A percentile compares a stretch with the other conserved stretches of the same genome.
Conservation (phyloP, 108 stramenopile species). For the Cyclotella baltica region DNA sequence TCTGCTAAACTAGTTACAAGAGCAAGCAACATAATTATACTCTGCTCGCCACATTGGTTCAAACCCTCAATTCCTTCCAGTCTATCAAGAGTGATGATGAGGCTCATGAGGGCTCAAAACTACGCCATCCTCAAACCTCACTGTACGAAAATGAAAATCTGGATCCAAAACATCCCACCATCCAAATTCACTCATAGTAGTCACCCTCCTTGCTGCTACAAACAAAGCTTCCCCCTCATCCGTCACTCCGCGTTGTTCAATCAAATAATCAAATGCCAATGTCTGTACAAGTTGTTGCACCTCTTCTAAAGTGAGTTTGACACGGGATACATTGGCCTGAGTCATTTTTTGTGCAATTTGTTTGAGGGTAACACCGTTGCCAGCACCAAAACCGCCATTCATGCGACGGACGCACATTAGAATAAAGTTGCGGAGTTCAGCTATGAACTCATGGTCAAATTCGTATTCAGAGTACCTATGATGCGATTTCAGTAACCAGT, state of each 20-base stretch:
- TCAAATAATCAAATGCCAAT: conserved; percentile 80
- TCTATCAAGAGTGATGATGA: conserved; percentile 87
- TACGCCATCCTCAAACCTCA: conserved; percentile 88
- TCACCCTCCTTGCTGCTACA: conserved; percentile 62
- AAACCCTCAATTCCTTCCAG: no score
- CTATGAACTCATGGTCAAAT: conserved; percentile 98
- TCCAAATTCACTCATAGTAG: conserved; percentile 84
- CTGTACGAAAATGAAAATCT: conserved; percentile 85
- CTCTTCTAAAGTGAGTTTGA: conserved; percentile 88
- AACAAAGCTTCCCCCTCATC: conserved; percentile 64
- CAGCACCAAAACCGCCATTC: conserved; percentile 69
- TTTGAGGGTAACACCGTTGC: conserved; percentile 68
- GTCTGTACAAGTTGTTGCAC: conserved; percentile 92
- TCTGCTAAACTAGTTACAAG: no score
- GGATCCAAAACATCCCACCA: conserved; percentile 82
- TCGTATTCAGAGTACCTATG: conserved; percentile 87
- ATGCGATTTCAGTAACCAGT: not conserved
- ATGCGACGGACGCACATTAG: conserved; percentile 70
- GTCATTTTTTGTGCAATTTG: conserved; percentile 77
- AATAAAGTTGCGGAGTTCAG: conserved; percentile 87
- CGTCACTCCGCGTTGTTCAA: conserved; percentile 65
- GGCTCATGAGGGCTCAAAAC: conserved; percentile 77
- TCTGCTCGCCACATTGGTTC: no score
- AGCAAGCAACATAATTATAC: no score
- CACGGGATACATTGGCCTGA: conserved; percentile 84